Base-by-base conservation (phyloP, 192 early-diverging fungal species). In the Glomus cerebriforme region DNA sequence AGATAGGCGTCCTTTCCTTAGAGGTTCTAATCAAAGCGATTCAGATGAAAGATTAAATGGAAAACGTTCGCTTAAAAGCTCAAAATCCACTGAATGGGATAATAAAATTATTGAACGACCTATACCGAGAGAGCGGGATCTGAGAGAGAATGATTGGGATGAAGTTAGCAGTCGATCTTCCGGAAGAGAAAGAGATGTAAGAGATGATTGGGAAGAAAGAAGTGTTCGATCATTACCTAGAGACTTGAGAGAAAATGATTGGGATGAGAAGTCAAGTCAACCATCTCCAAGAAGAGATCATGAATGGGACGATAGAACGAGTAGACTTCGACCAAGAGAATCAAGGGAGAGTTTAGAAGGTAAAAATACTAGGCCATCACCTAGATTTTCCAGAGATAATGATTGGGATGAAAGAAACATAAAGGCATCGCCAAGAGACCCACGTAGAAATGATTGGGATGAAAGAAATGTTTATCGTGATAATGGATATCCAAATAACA, bases 401-500 rank as follows among this genome's bases (percentile, higher is more conserved):
- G 54, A 59, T 1, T 69, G 17, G 9, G 49, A 73, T 73, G 45
- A 73, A 26, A 58, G 47, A 31, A 54, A 49, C 13, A 2, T 26
- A 10, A n/a, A 45, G 7, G 31, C 39, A n/a, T 70, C 68, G 34
- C 31, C 35, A 19, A 24, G 31, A 13, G 31, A 69, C 7, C 72
- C 24, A n/a, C n/a, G 49, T n/a, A 39, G 39, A 58, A 58, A 73
- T 58, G 72, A 73, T 58, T 73, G 54, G 45, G 45, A 73, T 59
- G 45, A 73, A 47, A 47, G 67, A 35, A 69, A 29, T 54, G 7
- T 12, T 19, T 45, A 26, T 45, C 35, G 68, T 24, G 39, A 45
- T 39, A 24, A 29, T 70, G 32, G 39, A 8, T 24, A 17, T 70
- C 22, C 68, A 67, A 31, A 31, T n/a, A 43, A 70, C n/a, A 70